Base-by-base conservation (phyloP, 345 rosid species). In the Euphorbia pulcherrima region DNA sequence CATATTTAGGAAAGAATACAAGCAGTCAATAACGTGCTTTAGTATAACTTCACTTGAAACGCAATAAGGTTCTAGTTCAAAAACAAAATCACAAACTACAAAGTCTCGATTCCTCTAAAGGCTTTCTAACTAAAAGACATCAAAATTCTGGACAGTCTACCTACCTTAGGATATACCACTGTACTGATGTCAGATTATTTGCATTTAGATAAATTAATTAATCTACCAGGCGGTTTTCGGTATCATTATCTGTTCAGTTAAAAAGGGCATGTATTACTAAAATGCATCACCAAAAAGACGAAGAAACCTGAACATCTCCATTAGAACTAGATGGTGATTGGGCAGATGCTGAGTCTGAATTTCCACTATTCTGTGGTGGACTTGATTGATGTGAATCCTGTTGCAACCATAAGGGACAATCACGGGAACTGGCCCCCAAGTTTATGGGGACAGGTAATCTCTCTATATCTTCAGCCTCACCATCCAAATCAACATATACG, bases 291-390 rank as follows among this genome's bases (percentile, higher is more conserved):
- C 30, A 46, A 23, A 21, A 44, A 12, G 11, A 47, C 18, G 20
- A 41, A 67, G 6, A 71, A 80, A 95, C 97, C 92, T 95, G 99
- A 72, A 79, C 84, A 80, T 90, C 97, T 78, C 92, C 97, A 72
- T 77, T 86, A 24, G 90, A 90, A 82, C 97, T 92, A 77, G 97
- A 90, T 61, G 97, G 99, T 71, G 99, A 95, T 74, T 83, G 97
- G 3, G 89, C 96, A 64, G 97, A 95, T 68, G 90, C 99, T 76
- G 99, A 92, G 81, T 90, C 97, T 53, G 97, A 95, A 78, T 88
- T 88, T 61, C 99, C 76, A 76, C 97, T 90, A 67, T 90, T 88
- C 79, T 86, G 99, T 40, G 96, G 99, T 63, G 99, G 99, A 76
- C 97, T 95, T 56, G 97, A 87, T 83, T 88, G 99, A 72, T 83